phyloP scores from a whole-genome alignment of 78 protist species.

The Dictyostelium firmibasis region DNA sequence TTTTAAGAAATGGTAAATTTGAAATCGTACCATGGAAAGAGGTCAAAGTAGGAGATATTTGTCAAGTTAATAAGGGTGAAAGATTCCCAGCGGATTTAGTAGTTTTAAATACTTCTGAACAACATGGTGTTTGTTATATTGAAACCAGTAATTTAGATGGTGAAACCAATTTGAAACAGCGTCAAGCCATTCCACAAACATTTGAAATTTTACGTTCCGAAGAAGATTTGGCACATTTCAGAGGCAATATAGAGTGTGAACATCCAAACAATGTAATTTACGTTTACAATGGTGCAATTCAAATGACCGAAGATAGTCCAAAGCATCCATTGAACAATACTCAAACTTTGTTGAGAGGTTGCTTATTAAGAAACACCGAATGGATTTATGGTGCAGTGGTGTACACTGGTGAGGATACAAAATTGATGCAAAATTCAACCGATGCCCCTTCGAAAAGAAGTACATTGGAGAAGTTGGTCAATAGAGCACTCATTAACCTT shows the following conservation, averaged over 20 bases:
- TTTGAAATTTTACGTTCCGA: constrained; percentile 59
- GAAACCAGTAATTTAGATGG: constrained; percentile 97
- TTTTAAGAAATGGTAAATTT: constrained; percentile 32
- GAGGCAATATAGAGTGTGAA: constrained; percentile 83
- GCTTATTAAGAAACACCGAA: constrained; percentile 84
- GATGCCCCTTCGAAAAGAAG: constrained; percentile 79
- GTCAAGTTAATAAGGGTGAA: constrained; percentile 65
- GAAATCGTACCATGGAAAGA: constrained; percentile 43
- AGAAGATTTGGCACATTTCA: constrained; percentile 55
- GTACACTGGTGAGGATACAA: constrained; percentile 94
- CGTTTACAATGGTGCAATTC: constrained; percentile 81
- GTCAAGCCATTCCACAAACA: constrained; percentile 61
- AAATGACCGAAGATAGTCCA: constrained; percentile 13
- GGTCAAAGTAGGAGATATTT: constrained; percentile 70
- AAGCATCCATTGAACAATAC: constrained; percentile 41
- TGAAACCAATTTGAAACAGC: constrained; percentile 73
- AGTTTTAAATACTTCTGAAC: constrained; percentile 73
- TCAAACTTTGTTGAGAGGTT: constrained; percentile 69
- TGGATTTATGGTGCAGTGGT: constrained; percentile 87
- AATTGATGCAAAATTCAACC: constrained; percentile 81
- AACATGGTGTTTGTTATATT: constrained; percentile 90
- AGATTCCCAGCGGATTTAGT: constrained; percentile 94
- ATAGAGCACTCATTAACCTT: constrained; percentile 73
- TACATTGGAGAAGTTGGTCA: constrained; percentile 79
- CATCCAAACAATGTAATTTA: constrained; percentile 87